These are phyloP conservation scores for Gyrodon lividus DNA, from an alignment of 768 basidiomycete species.

Conservation along the genomic window DNA sequence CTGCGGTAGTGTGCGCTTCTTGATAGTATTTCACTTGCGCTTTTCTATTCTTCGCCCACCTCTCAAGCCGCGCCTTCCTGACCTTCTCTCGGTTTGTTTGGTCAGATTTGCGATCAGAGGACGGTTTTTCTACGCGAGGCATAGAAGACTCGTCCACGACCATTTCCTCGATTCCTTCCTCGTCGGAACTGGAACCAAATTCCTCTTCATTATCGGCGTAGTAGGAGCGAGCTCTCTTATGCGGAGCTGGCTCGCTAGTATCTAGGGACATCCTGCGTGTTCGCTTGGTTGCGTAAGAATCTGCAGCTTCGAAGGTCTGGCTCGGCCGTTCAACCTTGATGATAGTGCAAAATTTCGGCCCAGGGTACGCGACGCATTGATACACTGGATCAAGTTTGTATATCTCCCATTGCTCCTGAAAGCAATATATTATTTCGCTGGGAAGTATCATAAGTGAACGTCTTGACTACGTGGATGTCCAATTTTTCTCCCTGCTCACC, in stretches of 20 bases:
- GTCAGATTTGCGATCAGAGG: constrained; percentile 15
- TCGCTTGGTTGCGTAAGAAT: constrained; percentile 26
- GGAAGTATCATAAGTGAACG: constrained; percentile 13
- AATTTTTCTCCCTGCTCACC: constrained; percentile 45
- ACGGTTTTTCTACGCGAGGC: constrained; percentile 19
- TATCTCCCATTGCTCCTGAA: constrained; percentile 84
- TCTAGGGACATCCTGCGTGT: constrained; percentile 27
- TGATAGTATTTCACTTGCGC: constrained; percentile 31
- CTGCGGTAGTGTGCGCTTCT: constrained; percentile 28
- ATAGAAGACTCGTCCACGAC: constrained; percentile 35
- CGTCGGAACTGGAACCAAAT: constrained; percentile 33
- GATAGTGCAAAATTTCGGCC: constrained; percentile 35
- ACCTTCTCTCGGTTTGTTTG: constrained; percentile 34
- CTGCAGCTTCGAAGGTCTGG: constrained; percentile 6
- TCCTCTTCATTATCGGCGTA: constrained; percentile 19
- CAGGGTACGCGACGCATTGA: constrained; percentile 54
- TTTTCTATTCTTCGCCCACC: constrained; percentile 27
- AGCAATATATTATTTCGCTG: constrained; percentile 50
- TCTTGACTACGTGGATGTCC: constrained; percentile 1
- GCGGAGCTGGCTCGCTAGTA: constrained; percentile 7
- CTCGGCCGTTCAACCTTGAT: constrained; percentile 15
- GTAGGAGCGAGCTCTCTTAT: constrained; percentile 29
- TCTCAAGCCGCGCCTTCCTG: constrained; percentile 22
- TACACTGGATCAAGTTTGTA: constrained; percentile 80
- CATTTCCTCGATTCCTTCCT: constrained; percentile 54